phyloP scores from a whole-genome alignment of 768 basidiomycete species.

The Tylopilus felleus region DNA sequence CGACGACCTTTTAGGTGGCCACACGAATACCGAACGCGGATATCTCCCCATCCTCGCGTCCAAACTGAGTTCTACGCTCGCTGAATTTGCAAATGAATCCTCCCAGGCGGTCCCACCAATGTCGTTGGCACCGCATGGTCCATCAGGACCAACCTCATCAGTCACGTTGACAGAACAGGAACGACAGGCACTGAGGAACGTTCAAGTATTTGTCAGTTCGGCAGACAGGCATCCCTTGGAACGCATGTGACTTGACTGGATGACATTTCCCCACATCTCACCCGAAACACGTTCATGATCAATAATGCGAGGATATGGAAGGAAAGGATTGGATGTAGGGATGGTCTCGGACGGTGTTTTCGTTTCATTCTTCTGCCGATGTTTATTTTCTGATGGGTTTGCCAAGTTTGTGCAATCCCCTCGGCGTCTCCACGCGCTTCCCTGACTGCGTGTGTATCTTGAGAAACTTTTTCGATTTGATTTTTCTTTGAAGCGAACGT shows the following conservation, averaged over 20 bases:
- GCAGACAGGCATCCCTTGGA: constrained; percentile 73
- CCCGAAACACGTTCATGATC: background rate
- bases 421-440: background rate
- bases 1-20: constrained; percentile 57
- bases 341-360: background rate
- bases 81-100: constrained; percentile 28
- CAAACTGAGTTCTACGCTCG: constrained; percentile 56
- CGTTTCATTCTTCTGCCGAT: background rate
- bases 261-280: background rate
- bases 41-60: constrained; percentile 75
- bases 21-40: constrained; percentile 93
- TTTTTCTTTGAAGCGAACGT: constrained; percentile 4
- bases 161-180: constrained; percentile 32
- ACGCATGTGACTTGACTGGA: constrained; percentile 46
- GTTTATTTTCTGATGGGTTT: constrained; percentile 1
- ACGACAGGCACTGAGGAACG: constrained; percentile 21
- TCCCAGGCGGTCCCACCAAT: constrained; percentile 16
- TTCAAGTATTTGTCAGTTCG: constrained; percentile 69
- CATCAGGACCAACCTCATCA: constrained; percentile 15
- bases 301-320: constrained; percentile 3
- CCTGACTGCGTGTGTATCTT: background rate
- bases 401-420: background rate
- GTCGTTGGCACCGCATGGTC: constrained; percentile 26
- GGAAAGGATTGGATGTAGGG: background rate
- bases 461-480: constrained; percentile 25